Evolutionary conservation across 1,284 basidiomycete genomes (phyloP), one percentile per base, ranked within the genome.

Genomic region (Ganoderma boninense): DNA sequence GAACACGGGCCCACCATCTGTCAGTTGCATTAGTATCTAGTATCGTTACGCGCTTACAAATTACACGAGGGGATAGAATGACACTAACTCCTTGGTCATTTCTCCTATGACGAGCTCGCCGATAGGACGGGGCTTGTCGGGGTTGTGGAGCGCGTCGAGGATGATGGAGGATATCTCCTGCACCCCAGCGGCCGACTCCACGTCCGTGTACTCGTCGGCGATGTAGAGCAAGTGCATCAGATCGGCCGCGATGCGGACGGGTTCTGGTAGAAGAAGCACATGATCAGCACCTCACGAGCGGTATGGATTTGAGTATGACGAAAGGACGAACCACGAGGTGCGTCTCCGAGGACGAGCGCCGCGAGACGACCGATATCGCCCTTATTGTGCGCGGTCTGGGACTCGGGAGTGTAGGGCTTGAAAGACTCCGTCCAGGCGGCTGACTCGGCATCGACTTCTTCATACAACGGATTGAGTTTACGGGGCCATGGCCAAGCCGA

Each of bases 211-310:
- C 68, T 86, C 83, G 69, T 86, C 85, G 57, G 84, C 77, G 16
- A 83, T 79, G 70, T 84, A 85, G 70, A 84, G 83, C 7, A 84
- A 72, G 59, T 81, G 81, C 79, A 84, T 84, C 16, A 85, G 71
- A 68, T 86, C 84, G 71, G 82, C 82, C 5, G 74, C 75, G 20
- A 72, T 76, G 3, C 81, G 75, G 32, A 80, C 65, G 42, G 18
- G 29, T 10, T 60, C 57, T 60, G 10, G 11, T 10, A 40, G 8
- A 40, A 40, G 0, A 74, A 65, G 20, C 76, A 32, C 29, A 54
- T 8, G 63, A 44, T 44, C 8, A 46, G 63, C 11, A 42, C 23
- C 14, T 44, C 16, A 26, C 23, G 10, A 23, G 62, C 14, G 46
- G 11, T 20, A 14, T 8, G 46, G n/a, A 20, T n/a, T 49, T 6